Evolutionary conservation across 345 rosid species (phyloP).

Genomic region (Erysimum cheiranthoides): DNA sequence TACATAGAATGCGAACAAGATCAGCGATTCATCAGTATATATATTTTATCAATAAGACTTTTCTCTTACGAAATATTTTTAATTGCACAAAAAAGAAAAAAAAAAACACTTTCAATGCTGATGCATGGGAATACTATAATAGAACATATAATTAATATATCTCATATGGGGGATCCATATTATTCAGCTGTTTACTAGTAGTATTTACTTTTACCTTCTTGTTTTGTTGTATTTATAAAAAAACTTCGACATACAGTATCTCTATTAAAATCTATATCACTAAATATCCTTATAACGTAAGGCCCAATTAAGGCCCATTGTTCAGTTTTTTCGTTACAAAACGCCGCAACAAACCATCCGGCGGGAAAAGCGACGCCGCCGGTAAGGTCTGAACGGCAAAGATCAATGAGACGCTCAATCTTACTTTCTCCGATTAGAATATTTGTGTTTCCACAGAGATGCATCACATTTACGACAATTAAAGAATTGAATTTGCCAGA

Average conservation of each 20-base stretch:
- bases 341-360: neutral
- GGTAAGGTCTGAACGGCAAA: slow-evolving; percentile 27
- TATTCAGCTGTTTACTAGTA: neutral
- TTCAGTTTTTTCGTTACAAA: neutral
- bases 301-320: neutral
- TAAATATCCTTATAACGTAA: too few species aligned
- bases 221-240: too few species aligned
- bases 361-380: slow-evolving; percentile 42
- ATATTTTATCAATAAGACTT: neutral
- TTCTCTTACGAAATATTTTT: neutral
- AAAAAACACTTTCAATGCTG: neutral
- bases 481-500: slow-evolving; percentile 9
- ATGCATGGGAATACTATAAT: slow-evolving; percentile 18
- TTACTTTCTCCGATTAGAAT: slow-evolving; percentile 27
- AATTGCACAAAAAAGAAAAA: neutral
- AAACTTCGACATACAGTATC: too few species aligned
- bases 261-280: too few species aligned
- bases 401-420: slow-evolving; percentile 35
- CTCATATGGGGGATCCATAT: neutral
- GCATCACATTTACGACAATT: slow-evolving; percentile 25
- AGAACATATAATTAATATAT: neutral
- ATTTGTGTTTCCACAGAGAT: slow-evolving; percentile 38
- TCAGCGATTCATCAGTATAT: neutral
- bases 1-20: neutral
- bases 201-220: too few species aligned